Conservation (phyloP, 2,329 filamentous ascomycete genomes). For the Xylariaceae sp. region DNA sequence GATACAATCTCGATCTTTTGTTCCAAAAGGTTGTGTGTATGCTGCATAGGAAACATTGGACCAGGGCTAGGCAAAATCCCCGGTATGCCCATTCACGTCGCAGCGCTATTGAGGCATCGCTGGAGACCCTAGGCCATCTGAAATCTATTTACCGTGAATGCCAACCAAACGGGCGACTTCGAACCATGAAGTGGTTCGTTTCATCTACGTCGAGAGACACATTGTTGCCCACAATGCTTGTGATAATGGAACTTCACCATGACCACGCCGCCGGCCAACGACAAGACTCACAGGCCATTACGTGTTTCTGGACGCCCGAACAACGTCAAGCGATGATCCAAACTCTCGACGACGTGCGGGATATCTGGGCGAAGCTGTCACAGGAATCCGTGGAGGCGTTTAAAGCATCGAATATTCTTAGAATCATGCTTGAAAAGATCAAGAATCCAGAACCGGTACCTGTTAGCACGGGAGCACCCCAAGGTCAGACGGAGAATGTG, state of each 20-base stretch:
- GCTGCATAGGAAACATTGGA: slow-evolving; percentile 85
- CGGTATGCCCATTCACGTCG: slow-evolving; percentile 85
- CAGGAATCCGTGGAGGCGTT: slow-evolving; percentile 87
- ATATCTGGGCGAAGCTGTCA: slow-evolving; percentile 81
- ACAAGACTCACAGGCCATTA: slow-evolving; percentile 50
- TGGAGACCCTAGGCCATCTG: slow-evolving; percentile 82
- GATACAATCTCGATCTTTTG: slow-evolving; percentile 82
- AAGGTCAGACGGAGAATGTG: slow-evolving; percentile 33
- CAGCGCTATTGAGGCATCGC: slow-evolving; percentile 83
- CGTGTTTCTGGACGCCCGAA: slow-evolving; percentile 62
- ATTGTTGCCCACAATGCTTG: slow-evolving; percentile 82
- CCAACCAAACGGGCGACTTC: slow-evolving; percentile 72
- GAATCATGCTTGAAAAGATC: slow-evolving; percentile 83
- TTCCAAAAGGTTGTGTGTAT: slow-evolving; percentile 90
- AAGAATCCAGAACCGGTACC: slow-evolving; percentile 52
- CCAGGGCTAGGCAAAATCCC: slow-evolving; percentile 77
- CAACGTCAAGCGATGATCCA: slow-evolving; percentile 78
- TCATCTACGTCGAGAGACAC: slow-evolving; percentile 84
- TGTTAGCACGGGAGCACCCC: slow-evolving; percentile 17
- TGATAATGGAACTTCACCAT: slow-evolving; percentile 83
- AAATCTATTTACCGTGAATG: slow-evolving; percentile 77
- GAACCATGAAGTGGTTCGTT: slow-evolving; percentile 79
- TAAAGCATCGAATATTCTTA: slow-evolving; percentile 83
- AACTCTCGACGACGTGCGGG: slow-evolving; percentile 73
- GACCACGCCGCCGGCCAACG: slow-evolving; percentile 55